A percentile compares a stretch with the other conserved stretches of the same genome.
phyloP scores from a whole-genome alignment of 2,329 filamentous ascomycete species.

The Verticillium zaregamsianum region DNA sequence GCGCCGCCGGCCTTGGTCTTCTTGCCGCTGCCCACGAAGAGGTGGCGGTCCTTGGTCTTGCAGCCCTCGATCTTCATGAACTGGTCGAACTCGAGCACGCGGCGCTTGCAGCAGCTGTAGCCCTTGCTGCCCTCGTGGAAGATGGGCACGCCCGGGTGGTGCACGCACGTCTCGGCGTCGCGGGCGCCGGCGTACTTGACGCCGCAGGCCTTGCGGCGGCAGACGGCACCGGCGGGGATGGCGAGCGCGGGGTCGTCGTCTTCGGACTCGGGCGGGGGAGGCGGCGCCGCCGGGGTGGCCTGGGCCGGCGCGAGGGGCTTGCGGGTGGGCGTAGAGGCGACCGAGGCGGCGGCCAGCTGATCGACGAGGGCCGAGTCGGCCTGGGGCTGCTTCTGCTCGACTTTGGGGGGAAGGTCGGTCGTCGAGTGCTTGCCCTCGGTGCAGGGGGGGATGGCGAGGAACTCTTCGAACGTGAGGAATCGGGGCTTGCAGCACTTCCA shows the following conservation, averaged over 20 bases:
- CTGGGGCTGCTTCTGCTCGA: constrained; percentile 53
- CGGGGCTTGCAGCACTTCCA: constrained; percentile 99
- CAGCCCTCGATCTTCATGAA: constrained; percentile 96
- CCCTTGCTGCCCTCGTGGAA: constrained; percentile 99
- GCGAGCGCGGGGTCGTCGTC: constrained; percentile 75
- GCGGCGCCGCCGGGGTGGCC: constrained; percentile 47
- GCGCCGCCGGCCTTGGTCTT: constrained; percentile 45
- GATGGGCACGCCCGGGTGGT: constrained; percentile 86
- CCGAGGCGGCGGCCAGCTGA: constrained; percentile 37
- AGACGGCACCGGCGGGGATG: constrained; percentile 70
- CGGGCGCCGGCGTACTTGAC: constrained; percentile 55
- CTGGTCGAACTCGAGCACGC: constrained; percentile 94
- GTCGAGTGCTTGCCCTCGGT: constrained; percentile 90
- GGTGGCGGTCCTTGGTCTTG: constrained; percentile 72
- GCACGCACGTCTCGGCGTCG: constrained; percentile 72
- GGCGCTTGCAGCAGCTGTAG: constrained; percentile 92
- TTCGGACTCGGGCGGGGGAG: constrained; percentile 72
- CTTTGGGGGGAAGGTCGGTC: constrained; percentile 63
- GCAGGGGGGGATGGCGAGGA: constrained; percentile 87
- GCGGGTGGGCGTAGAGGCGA: constrained; percentile 33
- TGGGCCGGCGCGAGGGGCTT: constrained; percentile 33
- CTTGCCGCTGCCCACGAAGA: constrained; percentile 77
- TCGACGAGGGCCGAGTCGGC: constrained; percentile 35
- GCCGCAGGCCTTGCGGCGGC: constrained; percentile 74
- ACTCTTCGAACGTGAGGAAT: constrained; percentile 96